Evolutionary conservation across 2,329 filamentous ascomycete species (phyloP).

Genomic region (Scytalidium lignicola): DNA sequence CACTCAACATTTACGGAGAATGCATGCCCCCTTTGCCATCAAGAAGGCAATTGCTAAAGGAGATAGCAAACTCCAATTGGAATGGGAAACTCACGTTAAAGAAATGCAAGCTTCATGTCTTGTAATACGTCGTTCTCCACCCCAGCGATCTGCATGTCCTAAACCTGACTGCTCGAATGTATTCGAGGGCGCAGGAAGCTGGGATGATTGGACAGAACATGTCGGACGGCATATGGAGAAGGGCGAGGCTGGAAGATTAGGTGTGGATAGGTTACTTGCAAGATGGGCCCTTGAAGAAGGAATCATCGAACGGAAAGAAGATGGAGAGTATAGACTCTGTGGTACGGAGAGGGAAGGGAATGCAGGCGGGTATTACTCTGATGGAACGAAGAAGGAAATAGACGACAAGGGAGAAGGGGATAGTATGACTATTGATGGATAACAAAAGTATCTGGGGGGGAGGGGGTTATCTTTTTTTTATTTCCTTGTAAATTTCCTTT

Average conservation of each 20-base stretch:
- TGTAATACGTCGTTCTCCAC: slow-evolving; percentile 61
- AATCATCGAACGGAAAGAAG: slow-evolving; percentile 54
- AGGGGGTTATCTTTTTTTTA: no score
- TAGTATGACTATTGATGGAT: slow-evolving; percentile 20
- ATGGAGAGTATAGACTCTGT: slow-evolving; percentile 53
- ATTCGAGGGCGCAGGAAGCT: slow-evolving; percentile 69
- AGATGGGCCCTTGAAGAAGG: slow-evolving; percentile 59
- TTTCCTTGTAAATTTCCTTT: not conserved
- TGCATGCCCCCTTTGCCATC: slow-evolving; percentile 74
- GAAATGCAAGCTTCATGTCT: slow-evolving; percentile 72
- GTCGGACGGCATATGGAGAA: slow-evolving; percentile 86
- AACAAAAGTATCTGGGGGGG: not conserved
- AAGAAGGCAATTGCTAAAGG: slow-evolving; percentile 52
- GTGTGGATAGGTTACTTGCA: slow-evolving; percentile 52
- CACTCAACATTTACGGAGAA: slow-evolving; percentile 86
- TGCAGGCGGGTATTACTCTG: slow-evolving; percentile 26
- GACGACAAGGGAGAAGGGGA: slow-evolving; percentile 19
- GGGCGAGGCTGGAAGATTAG: slow-evolving; percentile 52
- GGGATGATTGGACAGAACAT: slow-evolving; percentile 92
- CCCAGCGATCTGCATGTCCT: slow-evolving; percentile 65
- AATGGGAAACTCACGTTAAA: slow-evolving; percentile 63
- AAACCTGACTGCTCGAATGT: slow-evolving; percentile 63
- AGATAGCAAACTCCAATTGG: slow-evolving; percentile 52
- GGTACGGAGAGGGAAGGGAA: slow-evolving; percentile 33
- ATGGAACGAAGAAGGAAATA: slow-evolving; percentile 24